Base-by-base conservation (phyloP, 352 stramenopile species). In the Phytophthora tubulina region DNA sequence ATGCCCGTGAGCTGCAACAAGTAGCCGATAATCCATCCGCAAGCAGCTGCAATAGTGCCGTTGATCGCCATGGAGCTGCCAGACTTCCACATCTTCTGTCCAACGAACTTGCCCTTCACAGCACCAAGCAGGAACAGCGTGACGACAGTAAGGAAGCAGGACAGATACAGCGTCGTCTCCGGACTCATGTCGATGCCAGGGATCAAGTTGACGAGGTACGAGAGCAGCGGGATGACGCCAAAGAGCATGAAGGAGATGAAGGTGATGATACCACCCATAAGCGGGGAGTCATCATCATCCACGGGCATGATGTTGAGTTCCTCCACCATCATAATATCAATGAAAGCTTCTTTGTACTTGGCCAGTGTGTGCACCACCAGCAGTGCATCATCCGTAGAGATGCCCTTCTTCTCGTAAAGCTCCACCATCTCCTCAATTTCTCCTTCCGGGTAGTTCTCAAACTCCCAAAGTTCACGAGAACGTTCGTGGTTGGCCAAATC, bases 351-450 rank as follows among this genome's bases (percentile, higher is more conserved):
- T 67, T 98, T 97, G 85, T 99, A 99, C 84, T 99, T 99, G 60
- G 95, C 82, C 79, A 99, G 91, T 35, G 94, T 99, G 60, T 92
- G 80, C 54, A 99, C 94, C 3, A 99, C 92, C 7, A 93, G 70
- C 55, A 82, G 84, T 6, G 97, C 96, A 85, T 99, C 96, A 6
- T 97, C 86, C 14, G 79, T 88, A 6, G 78, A 86, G 75, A 99
- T 97, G 21, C 97, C 96, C 66, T 93, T 88, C 64, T 90, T 85
- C 72, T 97, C 84, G 70, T 99, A 99, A 45, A 99, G 92, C 63
- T 99, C 96, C 63, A 99, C 90, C 97, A 99, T 99, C 80, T 99
- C 97, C 33, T 93, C 81, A 62, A 99, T 97, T 71, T 99, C 97
- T 44, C 97, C 97, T 67, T 99, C 94, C 0, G 93, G 92, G 79